Evolutionary conservation across 257 asterid genomes (phyloP).

Genomic region (Euphrasia confusa): DNA sequence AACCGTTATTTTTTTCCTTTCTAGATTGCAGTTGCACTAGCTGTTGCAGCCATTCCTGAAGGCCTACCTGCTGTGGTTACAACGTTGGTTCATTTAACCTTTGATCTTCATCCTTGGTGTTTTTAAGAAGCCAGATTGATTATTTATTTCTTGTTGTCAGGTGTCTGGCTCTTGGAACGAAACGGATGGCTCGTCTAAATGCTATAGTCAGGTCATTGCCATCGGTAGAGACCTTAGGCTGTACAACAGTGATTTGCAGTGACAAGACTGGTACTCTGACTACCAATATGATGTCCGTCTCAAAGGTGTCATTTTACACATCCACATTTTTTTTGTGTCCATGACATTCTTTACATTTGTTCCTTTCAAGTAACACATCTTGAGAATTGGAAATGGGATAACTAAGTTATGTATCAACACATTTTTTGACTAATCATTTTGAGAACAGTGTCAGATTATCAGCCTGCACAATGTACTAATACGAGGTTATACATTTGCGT

Average conservation of each 20-base stretch:
- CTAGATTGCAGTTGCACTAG: constrained; percentile 99
- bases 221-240: constrained; percentile 98
- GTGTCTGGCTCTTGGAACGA: constrained; percentile 98
- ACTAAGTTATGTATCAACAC: constrained; percentile 12
- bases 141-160: constrained; percentile 32
- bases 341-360: constrained; percentile 12
- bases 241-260: constrained; percentile 99
- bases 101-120: constrained; percentile 11
- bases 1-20: constrained; percentile 28
- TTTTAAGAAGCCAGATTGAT: constrained; percentile 8
- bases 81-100: constrained; percentile 50
- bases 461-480: constrained; percentile 20
- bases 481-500: constrained; percentile 13
- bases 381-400: constrained; percentile 5
- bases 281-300: constrained; percentile 98
- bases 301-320: constrained; percentile 54
- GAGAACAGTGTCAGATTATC: constrained; percentile 13
- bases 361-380: constrained; percentile 11
- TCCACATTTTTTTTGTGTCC: constrained; percentile 1
- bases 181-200: constrained; percentile 98
- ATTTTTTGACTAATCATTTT: background rate
- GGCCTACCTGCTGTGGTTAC: constrained; percentile 99
- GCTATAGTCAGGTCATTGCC: constrained; percentile 98
- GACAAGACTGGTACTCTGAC: constrained; percentile 99
- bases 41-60: constrained; percentile 99